Conservation (phyloP, 495 filamentous ascomycete species). For the Melanomma pulvis-pyrius region DNA sequence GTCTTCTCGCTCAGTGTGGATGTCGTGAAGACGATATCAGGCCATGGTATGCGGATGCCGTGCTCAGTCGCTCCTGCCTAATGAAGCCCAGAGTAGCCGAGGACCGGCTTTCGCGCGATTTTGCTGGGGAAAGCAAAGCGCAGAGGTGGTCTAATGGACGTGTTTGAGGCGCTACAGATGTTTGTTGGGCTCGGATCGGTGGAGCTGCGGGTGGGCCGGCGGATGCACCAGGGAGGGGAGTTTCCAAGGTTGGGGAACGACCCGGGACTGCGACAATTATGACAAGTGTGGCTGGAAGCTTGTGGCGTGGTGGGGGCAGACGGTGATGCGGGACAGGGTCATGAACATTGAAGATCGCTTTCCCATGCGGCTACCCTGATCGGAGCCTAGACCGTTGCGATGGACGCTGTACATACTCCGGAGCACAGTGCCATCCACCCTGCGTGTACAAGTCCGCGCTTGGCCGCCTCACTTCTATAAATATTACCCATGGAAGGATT, state of each 20-base stretch:
- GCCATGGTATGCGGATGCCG: neutral
- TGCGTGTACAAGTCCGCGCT: neutral
- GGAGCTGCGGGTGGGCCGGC: constrained; percentile 19
- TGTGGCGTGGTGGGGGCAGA: constrained; percentile 11
- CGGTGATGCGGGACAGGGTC: neutral
- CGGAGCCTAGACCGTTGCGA: too few species aligned
- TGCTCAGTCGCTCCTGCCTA: neutral
- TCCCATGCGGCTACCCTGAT: neutral
- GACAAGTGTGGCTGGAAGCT: neutral
- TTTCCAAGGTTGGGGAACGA: neutral
- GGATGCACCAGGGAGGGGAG: neutral
- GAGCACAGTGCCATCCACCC: too few species aligned
- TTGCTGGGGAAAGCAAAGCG: neutral
- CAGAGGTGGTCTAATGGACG: neutral
- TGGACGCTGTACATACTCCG: too few species aligned
- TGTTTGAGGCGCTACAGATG: constrained; percentile 22
- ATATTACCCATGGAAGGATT: neutral
- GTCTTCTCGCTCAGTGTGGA: neutral
- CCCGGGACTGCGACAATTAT: constrained; percentile 13
- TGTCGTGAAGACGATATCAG: neutral
- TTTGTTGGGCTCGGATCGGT: constrained; percentile 21
- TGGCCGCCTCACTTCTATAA: neutral
- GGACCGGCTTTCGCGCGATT: neutral
- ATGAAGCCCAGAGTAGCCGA: constrained; percentile 1
- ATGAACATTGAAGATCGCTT: neutral